Percentiles rank a stretch among this genome's conserved stretches.
Conservation (phyloP, 768 basidiomycete species). For the Tylopilus vinaceipallidus region DNA sequence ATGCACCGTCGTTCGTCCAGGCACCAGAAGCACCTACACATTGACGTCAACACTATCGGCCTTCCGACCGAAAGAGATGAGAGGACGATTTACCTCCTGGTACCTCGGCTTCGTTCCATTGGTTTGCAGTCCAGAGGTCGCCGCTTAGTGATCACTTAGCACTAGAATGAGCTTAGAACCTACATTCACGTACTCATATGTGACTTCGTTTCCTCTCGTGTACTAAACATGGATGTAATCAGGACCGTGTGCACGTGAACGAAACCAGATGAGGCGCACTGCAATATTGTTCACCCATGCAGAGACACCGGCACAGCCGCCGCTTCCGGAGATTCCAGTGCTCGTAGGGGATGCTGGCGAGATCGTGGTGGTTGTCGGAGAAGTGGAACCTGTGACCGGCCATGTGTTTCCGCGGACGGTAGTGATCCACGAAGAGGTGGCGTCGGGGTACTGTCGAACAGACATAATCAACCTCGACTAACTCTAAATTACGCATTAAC, state of each 20-base stretch:
- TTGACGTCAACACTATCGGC: background rate
- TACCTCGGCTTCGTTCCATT: constrained; percentile 42
- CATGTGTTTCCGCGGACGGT: constrained; percentile 13
- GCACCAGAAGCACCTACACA: constrained; percentile 44
- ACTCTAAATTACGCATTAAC: no score
- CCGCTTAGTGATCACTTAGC: constrained; percentile 30
- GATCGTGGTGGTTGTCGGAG: constrained; percentile 14
- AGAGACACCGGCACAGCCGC: constrained; percentile 40
- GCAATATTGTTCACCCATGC: constrained; percentile 38
- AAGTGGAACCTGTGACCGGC: no score
- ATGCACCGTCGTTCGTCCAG: constrained; percentile 60
- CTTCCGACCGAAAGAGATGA: background rate
- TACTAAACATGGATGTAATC: constrained; percentile 34
- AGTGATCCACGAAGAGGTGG: constrained; percentile 35
- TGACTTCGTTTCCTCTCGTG: constrained; percentile 38
- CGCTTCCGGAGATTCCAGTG: constrained; percentile 19
- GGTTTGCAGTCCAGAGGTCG: constrained; percentile 45
- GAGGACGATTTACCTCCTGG: constrained; percentile 25
- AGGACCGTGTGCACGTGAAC: background rate
- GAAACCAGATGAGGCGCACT: constrained; percentile 27
- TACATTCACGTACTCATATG: constrained; percentile 42
- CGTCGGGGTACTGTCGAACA: constrained; percentile 35
- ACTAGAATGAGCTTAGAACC: constrained; percentile 6
- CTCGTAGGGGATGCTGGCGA: constrained; percentile 25
- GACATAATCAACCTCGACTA: constrained; percentile 30